phyloP scores from a whole-genome alignment of 202 grass and related monocot genomes.

The Elaeis oleifera region DNA sequence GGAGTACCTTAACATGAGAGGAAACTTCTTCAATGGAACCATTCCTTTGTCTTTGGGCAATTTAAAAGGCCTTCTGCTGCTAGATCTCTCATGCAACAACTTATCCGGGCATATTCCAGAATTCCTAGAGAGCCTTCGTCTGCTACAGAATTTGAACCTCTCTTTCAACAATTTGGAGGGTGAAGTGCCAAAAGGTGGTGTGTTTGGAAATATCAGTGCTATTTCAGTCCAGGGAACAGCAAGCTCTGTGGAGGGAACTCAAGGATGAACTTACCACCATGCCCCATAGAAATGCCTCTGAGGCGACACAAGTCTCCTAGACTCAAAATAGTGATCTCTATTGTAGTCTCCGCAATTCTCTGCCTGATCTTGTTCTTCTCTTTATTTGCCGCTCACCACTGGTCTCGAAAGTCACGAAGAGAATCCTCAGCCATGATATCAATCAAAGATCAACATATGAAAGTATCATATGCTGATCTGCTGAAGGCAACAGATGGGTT shows the following conservation, averaged over 20 bases:
- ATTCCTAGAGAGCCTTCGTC: conserved; percentile 9
- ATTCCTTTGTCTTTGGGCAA: conserved; percentile 6
- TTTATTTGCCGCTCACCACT: not conserved
- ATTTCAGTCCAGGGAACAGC: conserved; percentile 15
- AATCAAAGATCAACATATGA: not conserved
- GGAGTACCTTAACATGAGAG: conserved; percentile 7
- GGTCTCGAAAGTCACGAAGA: not conserved
- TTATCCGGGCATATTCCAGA: conserved; percentile 13
- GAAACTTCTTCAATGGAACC: conserved; percentile 8
- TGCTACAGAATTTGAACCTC: conserved; percentile 13
- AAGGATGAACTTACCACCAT: conserved; percentile 1
- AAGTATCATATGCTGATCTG: conserved; percentile 9
- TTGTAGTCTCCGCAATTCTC: not conserved
- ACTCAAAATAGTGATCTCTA: not conserved
- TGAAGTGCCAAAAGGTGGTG: conserved; percentile 9
- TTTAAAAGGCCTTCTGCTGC: not conserved
- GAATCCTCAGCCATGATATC: too few relatives aligned
- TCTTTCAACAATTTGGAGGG: conserved; percentile 25
- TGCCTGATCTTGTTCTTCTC: not conserved
- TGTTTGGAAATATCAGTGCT: conserved; percentile 14
- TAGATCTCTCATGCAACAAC: conserved; percentile 22
- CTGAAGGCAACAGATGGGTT: conserved; percentile 19
- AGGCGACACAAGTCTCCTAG: not conserved
- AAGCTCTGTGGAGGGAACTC: conserved; percentile 9
- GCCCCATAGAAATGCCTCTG: not conserved